Percentiles rank a stretch among this genome's conserved stretches.
Conservation (phyloP, 805 yeast genomes). For the Nakazawaea ishiwadae region DNA sequence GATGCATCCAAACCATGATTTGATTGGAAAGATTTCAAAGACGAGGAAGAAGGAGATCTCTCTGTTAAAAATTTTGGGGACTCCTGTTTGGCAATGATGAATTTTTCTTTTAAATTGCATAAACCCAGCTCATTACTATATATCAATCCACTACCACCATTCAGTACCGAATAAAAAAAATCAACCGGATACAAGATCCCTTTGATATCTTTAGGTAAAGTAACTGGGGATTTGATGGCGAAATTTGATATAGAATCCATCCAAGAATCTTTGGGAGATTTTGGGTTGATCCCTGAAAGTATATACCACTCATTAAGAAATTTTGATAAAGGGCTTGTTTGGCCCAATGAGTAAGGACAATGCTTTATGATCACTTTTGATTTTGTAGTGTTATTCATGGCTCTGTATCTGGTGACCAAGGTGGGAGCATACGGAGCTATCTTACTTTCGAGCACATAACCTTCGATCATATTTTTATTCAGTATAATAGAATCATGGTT, state of each 20-base stretch:
- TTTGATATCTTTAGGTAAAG: constrained; percentile 5
- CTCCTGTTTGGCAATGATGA: not conserved
- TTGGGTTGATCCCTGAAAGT: constrained; percentile 7
- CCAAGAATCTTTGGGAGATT: not conserved
- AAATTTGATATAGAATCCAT: constrained; percentile 5
- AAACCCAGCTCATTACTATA: constrained; percentile 1
- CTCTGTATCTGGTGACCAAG: constrained; percentile 8
- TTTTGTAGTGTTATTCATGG: not conserved
- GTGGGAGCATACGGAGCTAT: constrained; percentile 4
- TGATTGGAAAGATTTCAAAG: constrained; percentile 1
- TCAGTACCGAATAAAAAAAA: constrained; percentile 2
- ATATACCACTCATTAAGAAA: constrained; percentile 12
- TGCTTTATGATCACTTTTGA: constrained; percentile 9
- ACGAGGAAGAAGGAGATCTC: constrained; percentile 5
- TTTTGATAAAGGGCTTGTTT: constrained; percentile 6
- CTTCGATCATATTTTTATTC: constrained; percentile 10
- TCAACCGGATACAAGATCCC: constrained; percentile 9
- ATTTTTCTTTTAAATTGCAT: constrained; percentile 1
- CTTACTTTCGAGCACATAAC: constrained; percentile 5
- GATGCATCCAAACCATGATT: not conserved
- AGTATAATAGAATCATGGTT: constrained; percentile 5
- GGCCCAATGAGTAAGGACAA: constrained; percentile 5
- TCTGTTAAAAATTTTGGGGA: constrained; percentile 4
- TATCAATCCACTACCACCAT: constrained; percentile 7
- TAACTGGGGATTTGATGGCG: not conserved